A percentile compares a stretch with the other conserved stretches of the same genome.
Conservation (phyloP, 2,329 filamentous ascomycete species). For the Fusarium xylarioides region DNA sequence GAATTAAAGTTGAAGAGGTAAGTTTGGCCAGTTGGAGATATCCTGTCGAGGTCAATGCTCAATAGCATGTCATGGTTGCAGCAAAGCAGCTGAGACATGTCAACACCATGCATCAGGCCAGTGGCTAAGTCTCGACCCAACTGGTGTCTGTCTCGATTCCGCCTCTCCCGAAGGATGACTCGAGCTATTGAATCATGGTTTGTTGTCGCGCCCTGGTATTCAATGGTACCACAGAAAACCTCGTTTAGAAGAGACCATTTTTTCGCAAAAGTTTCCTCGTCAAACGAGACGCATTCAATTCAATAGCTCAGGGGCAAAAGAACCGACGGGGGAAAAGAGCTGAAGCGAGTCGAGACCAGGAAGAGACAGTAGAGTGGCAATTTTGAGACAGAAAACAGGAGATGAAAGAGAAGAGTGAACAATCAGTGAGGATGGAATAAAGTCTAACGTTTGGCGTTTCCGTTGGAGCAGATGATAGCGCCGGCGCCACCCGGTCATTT, state of each 20-base stretch:
- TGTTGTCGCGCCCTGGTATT: conserved; percentile 2
- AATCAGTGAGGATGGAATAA: conserved; percentile 12
- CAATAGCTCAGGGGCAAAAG: neutral
- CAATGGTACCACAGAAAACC: conserved; percentile 1
- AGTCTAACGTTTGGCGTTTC: conserved; percentile 34
- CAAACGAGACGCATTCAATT: neutral
- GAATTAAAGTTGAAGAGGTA: conserved; percentile 20
- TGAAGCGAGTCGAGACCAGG: neutral
- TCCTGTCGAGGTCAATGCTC: conserved; percentile 18
- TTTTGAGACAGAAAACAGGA: conserved; percentile 11
- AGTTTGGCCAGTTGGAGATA: conserved; percentile 5
- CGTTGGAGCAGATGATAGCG: conserved; percentile 38
- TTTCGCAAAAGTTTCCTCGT: neutral
- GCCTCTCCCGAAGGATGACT: conserved; percentile 12
- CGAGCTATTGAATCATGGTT: conserved; percentile 8
- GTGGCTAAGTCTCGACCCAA: conserved; percentile 40
- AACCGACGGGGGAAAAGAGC: neutral
- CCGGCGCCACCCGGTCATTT: conserved; percentile 37
- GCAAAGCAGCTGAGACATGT: conserved; percentile 31
- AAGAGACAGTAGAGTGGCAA: neutral
- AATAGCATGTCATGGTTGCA: conserved; percentile 10
- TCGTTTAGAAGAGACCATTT: conserved; percentile 1
- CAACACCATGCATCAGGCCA: conserved; percentile 38
- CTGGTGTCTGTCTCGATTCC: conserved; percentile 1
- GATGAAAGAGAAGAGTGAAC: conserved; percentile 4